Evolutionary conservation across 2,329 filamentous ascomycete genomes (phyloP).

Genomic region (Ophiostoma quercus): DNA sequence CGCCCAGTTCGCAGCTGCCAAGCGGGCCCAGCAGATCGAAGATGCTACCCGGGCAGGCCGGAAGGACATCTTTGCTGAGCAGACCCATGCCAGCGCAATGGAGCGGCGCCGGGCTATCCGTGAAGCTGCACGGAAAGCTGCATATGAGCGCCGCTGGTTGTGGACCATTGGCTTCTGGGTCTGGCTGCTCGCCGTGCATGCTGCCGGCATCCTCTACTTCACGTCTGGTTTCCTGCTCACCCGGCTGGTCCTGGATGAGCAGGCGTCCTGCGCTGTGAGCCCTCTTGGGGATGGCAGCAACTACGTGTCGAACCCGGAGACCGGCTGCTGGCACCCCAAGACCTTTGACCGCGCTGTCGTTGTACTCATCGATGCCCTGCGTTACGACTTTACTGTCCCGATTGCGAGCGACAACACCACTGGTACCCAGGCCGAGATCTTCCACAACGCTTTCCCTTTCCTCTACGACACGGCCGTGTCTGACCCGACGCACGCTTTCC

Average conservation of each 20-base stretch:
- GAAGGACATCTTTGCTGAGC: conserved; percentile 32
- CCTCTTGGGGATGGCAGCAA: conserved; percentile 51
- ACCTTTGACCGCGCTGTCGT: conserved; percentile 88
- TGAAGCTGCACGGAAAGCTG: conserved; percentile 44
- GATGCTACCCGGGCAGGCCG: conserved; percentile 32
- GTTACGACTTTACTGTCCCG: conserved; percentile 94
- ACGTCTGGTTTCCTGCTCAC: conserved; percentile 92
- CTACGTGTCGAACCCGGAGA: conserved; percentile 43
- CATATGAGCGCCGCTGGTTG: conserved; percentile 50
- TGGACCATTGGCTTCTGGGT: conserved; percentile 64
- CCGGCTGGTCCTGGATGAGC: conserved; percentile 70
- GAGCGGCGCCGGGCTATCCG: conserved; percentile 45
- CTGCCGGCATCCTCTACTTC: conserved; percentile 81
- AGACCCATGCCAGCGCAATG: conserved; percentile 33
- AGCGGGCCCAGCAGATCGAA: conserved; percentile 44
- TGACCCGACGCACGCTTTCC: conserved; percentile 74
- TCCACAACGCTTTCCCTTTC: conserved; percentile 83
- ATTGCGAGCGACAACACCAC: conserved; percentile 45
- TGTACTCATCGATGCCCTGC: conserved; percentile 84
- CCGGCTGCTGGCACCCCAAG: conserved; percentile 94
- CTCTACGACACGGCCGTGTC: conserved; percentile 75
- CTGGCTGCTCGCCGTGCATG: conserved; percentile 68
- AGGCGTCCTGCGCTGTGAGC: conserved; percentile 62
- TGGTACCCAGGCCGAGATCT: conserved; percentile 41
- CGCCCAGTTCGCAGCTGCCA: conserved; percentile 50